These are phyloP conservation scores for Gloeopeniophorella convolvens DNA, from an alignment of 768 basidiomycete genomes.

Conservation along the genomic window DNA sequence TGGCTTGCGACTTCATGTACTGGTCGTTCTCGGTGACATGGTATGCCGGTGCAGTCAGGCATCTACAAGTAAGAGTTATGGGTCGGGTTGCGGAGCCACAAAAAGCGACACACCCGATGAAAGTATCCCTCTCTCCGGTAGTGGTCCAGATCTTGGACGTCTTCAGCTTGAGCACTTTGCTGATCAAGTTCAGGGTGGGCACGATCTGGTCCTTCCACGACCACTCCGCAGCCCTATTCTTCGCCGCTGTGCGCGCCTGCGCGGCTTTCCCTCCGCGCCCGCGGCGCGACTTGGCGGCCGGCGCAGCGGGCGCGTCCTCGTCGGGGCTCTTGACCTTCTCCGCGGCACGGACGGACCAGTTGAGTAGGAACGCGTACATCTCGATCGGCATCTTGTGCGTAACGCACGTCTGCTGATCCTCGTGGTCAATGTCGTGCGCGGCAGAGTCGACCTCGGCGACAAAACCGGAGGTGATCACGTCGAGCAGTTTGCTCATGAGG, in stretches of 20 bases:
- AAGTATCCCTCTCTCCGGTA: conserved; percentile 76
- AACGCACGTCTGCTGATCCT: conserved; percentile 53
- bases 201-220: conserved; percentile 78
- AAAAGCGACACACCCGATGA: conserved; percentile 59
- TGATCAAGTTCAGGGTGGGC: conserved; percentile 57
- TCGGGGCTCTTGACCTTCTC: conserved; percentile 65
- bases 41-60: conserved; percentile 84
- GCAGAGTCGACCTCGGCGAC: conserved; percentile 68
- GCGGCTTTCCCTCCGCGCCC: conserved; percentile 56
- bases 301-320: conserved; percentile 39
- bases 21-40: conserved; percentile 79
- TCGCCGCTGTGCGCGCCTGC: conserved; percentile 36
- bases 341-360: conserved; percentile 81
- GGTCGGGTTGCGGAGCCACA: not conserved
- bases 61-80: conserved; percentile 44
- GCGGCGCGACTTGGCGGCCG: conserved; percentile 43
- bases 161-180: conserved; percentile 60
- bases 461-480: conserved; percentile 76
- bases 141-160: conserved; percentile 87
- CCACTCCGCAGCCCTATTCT: conserved; percentile 44
- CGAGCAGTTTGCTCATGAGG: conserved; percentile 80
- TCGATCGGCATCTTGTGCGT: conserved; percentile 74
- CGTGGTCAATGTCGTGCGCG: conserved; percentile 59
- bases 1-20: conserved; percentile 75
- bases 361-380: conserved; percentile 86